Conservation (phyloP, 805 yeast genomes). For the Tetrapisispora nanseiensis region DNA sequence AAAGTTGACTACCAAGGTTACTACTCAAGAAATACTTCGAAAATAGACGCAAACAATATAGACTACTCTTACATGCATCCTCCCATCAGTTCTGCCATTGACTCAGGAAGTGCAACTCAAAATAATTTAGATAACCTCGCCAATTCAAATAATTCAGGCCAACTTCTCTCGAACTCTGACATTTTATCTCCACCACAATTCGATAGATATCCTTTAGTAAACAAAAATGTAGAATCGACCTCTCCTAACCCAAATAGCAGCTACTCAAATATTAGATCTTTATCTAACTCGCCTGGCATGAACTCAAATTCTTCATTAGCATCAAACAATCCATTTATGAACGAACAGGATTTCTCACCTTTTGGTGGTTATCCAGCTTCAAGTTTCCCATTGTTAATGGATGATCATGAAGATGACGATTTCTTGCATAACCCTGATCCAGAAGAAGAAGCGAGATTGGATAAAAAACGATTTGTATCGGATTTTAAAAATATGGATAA, state of each 20-base stretch:
- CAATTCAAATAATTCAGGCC: background rate
- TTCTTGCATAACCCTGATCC: constrained; percentile 95
- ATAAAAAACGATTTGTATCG: constrained; percentile 52
- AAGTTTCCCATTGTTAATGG: constrained; percentile 84
- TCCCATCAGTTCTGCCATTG: constrained; percentile 8
- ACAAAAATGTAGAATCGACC: constrained; percentile 32
- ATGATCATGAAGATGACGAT: constrained; percentile 92
- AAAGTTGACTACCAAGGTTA: constrained; percentile 24
- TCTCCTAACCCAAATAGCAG: constrained; percentile 2
- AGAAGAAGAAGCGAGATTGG: constrained; percentile 78
- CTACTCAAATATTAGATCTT: background rate
- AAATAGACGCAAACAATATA: constrained; percentile 1
- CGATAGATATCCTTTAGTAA: constrained; percentile 58
- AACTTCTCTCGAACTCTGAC: background rate
- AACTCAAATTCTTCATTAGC: background rate
- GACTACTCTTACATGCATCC: constrained; percentile 4
- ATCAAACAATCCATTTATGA: constrained; percentile 32
- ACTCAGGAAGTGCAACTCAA: background rate
- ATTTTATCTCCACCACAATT: constrained; percentile 42
- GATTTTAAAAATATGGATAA: constrained; percentile 62
- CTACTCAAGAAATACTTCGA: constrained; percentile 16
- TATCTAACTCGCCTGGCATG: background rate
- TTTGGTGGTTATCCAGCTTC: constrained; percentile 97
- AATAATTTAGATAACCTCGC: background rate
- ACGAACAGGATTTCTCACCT: constrained; percentile 56